phyloP scores from a whole-genome alignment of 176 grass and related monocot species.

The Ensete ventricosum region DNA sequence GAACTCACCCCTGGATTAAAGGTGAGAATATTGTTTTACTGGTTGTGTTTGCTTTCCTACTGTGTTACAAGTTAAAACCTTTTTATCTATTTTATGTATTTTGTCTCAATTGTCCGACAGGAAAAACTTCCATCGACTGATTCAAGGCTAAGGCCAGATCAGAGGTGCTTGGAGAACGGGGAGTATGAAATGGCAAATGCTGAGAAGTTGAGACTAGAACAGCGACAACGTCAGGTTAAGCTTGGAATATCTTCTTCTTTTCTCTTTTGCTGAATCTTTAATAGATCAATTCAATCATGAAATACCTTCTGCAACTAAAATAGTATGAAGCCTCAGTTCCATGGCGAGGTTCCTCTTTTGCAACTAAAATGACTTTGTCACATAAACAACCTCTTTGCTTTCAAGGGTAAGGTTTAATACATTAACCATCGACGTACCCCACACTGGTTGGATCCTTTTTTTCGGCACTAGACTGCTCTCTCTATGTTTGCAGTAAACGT shows the following conservation, averaged over 20 bases:
- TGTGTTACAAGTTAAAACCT: background rate
- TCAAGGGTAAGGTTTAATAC: too few relatives aligned
- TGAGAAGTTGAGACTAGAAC: conserved; percentile 96
- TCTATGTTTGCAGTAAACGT: too few relatives aligned
- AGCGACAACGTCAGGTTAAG: conserved; percentile 88
- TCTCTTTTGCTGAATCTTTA: background rate
- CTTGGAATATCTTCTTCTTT: background rate
- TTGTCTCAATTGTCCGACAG: conserved; percentile 31
- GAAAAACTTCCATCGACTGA: conserved; percentile 91
- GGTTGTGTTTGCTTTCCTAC: background rate
- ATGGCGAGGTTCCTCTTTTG: too few relatives aligned
- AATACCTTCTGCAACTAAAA: too few relatives aligned
- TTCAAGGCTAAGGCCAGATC: conserved; percentile 92
- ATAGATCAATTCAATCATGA: too few relatives aligned
- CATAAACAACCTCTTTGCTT: too few relatives aligned
- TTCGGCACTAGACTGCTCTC: too few relatives aligned
- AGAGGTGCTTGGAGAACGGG: conserved; percentile 89
- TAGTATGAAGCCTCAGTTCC: too few relatives aligned
- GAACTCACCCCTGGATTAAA: conserved; percentile 85
- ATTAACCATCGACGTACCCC: too few relatives aligned
- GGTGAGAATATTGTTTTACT: conserved; percentile 31
- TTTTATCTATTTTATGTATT: conserved; percentile 8
- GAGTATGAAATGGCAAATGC: conserved; percentile 94
- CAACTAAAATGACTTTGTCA: too few relatives aligned
- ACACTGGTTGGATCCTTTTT: too few relatives aligned